Evolutionary conservation across 2,329 filamentous ascomycete genomes (phyloP).

Genomic region (Aureobasidium sp.): DNA sequence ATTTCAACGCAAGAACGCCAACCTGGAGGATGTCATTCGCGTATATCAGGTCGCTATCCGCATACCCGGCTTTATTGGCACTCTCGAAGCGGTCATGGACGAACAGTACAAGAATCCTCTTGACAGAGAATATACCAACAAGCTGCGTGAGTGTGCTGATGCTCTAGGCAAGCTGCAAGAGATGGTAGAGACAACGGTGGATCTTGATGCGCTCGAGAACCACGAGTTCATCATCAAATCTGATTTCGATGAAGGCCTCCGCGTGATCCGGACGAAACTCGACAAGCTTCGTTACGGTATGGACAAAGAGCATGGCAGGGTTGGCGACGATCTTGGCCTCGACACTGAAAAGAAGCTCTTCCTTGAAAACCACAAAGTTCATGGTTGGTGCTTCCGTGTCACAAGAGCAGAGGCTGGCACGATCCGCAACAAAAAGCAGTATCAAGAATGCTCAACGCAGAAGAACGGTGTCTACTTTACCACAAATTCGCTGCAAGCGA

Average conservation of each 20-base stretch:
- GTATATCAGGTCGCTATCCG: slow-evolving; percentile 93
- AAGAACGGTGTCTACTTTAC: slow-evolving; percentile 99
- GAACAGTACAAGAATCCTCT: slow-evolving; percentile 84
- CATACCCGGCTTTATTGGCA: slow-evolving; percentile 80
- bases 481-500: slow-evolving; percentile 68
- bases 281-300: slow-evolving; percentile 79
- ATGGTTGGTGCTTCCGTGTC: slow-evolving; percentile 93
- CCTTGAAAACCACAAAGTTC: slow-evolving; percentile 89
- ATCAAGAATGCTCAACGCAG: slow-evolving; percentile 93
- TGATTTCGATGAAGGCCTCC: slow-evolving; percentile 85
- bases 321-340: slow-evolving; percentile 75
- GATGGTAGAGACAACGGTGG: slow-evolving; percentile 98
- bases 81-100: slow-evolving; percentile 90
- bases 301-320: slow-evolving; percentile 69
- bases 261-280: slow-evolving; percentile 83
- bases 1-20: slow-evolving; percentile 87
- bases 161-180: slow-evolving; percentile 82
- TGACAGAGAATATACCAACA: slow-evolving; percentile 78
- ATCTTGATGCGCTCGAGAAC: slow-evolving; percentile 88
- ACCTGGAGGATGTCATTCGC: slow-evolving; percentile 88
- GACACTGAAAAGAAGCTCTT: slow-evolving; percentile 99
- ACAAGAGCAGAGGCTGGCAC: slow-evolving; percentile 85
- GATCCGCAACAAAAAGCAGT: slow-evolving; percentile 83
- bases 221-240: slow-evolving; percentile 99
- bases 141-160: slow-evolving; percentile 65